phyloP scores from a whole-genome alignment of 208 protist species.

The Angomonas desouzai region DNA sequence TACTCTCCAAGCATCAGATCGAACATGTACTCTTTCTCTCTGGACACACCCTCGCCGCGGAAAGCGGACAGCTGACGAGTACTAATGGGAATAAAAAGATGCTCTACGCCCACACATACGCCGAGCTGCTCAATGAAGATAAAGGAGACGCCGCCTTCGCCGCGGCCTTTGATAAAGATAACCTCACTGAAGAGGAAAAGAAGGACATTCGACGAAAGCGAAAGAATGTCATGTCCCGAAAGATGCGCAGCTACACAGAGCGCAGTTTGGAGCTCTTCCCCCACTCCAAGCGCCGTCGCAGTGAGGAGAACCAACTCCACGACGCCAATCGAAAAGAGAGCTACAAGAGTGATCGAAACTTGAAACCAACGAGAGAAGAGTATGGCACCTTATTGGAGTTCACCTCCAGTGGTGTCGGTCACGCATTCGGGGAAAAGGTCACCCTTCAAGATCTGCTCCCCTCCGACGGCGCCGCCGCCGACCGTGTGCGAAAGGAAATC shows the following conservation, averaged over 20 bases:
- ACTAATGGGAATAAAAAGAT: slow-evolving; percentile 6
- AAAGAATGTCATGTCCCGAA: not conserved
- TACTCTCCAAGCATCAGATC: slow-evolving; percentile 40
- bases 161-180: not conserved
- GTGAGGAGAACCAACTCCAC: not conserved
- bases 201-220: not conserved
- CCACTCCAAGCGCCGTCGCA: not conserved
- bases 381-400: not conserved
- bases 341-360: not conserved
- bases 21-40: slow-evolving; percentile 66
- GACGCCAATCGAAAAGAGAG: not conserved
- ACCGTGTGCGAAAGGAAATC: not conserved
- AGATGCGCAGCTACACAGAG: slow-evolving; percentile 3
- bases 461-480: not conserved
- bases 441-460: not conserved
- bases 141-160: not conserved
- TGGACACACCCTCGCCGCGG: slow-evolving; percentile 43
- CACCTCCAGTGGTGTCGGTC: not conserved
- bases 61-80: not conserved
- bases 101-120: not conserved
- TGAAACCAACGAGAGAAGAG: not conserved
- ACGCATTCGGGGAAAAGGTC: not conserved
- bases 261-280: slow-evolving; percentile 2
- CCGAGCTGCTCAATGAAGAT: not conserved
- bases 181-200: not conserved